Evolutionary conservation across 2,329 filamentous ascomycete genomes (phyloP).

Genomic region (Aspergillus aculeatus): DNA sequence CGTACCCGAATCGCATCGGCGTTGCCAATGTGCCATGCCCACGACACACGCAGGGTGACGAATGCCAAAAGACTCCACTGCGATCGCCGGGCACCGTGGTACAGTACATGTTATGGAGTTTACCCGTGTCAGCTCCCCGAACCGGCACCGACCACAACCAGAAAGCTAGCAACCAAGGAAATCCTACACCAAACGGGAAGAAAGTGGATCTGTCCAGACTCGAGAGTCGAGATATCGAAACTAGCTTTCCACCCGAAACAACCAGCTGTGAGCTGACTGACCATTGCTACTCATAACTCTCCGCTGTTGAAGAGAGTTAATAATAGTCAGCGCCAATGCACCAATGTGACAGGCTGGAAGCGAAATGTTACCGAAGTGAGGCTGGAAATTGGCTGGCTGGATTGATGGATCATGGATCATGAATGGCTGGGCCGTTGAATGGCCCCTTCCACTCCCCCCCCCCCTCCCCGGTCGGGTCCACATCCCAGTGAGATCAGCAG

Average conservation of each 20-base stretch:
- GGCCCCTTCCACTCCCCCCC: neutral
- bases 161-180: neutral
- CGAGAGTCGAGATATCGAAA: neutral
- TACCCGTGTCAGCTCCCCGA: neutral
- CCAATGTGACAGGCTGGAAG: neutral
- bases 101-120: neutral
- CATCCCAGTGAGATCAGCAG: neutral
- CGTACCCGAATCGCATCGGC: no score
- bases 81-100: constrained; percentile 13
- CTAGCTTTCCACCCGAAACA: no score
- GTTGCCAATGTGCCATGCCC: no score
- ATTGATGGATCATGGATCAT: no score
- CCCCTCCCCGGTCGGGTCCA: neutral
- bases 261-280: neutral
- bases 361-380: neutral
- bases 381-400: neutral
- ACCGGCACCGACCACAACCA: no score
- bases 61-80: constrained; percentile 11
- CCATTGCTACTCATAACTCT: neutral
- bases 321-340: neutral
- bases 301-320: neutral
- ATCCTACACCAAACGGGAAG: neutral
- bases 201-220: neutral
- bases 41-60: neutral
- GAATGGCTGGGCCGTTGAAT: neutral